A percentile compares a stretch with the other conserved stretches of the same genome.
phyloP scores from a whole-genome alignment of 805 yeast genomes.

The Schwanniomyces yamadae region DNA sequence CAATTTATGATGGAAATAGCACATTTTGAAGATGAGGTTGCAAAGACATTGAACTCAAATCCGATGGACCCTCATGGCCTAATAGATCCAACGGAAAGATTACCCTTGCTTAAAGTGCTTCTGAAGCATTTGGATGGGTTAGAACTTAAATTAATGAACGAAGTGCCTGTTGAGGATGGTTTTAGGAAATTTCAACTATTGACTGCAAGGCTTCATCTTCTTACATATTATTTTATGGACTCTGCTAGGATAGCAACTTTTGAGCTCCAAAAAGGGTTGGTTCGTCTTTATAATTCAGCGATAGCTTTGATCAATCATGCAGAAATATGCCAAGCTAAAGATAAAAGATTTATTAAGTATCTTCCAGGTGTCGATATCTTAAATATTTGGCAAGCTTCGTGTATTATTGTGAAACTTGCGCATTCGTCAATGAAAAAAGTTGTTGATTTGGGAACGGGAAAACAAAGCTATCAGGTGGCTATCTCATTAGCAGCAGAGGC shows the following conservation, averaged over 20 bases:
- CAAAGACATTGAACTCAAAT: slow-evolving; percentile 71
- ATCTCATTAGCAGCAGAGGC: slow-evolving; percentile 71
- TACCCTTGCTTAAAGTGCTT: slow-evolving; percentile 71
- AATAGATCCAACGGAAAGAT: slow-evolving; percentile 65
- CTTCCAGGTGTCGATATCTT: slow-evolving; percentile 82
- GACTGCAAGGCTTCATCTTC: slow-evolving; percentile 76
- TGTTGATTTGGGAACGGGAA: slow-evolving; percentile 71
- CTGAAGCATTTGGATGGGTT: slow-evolving; percentile 73
- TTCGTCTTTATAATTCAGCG: slow-evolving; percentile 78
- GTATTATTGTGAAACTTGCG: slow-evolving; percentile 72
- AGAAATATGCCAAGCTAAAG: slow-evolving; percentile 54
- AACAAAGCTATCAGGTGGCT: slow-evolving; percentile 64
- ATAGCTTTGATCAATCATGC: slow-evolving; percentile 68
- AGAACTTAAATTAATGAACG: slow-evolving; percentile 52
- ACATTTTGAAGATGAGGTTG: slow-evolving; percentile 81
- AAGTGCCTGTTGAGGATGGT: slow-evolving; percentile 53
- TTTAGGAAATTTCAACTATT: slow-evolving; percentile 66
- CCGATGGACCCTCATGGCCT: slow-evolving; percentile 64
- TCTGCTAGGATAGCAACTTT: slow-evolving; percentile 48
- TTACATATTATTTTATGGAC: slow-evolving; percentile 80
- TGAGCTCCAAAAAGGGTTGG: slow-evolving; percentile 71
- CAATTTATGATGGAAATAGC: slow-evolving; percentile 80
- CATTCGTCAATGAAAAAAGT: slow-evolving; percentile 71
- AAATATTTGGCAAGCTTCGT: slow-evolving; percentile 89
- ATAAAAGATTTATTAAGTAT: slow-evolving; percentile 65